These are phyloP conservation scores for Auxenochlorella pyrenoidosa DNA, from an alignment of 139 green algal species.

Conservation along the genomic window DNA sequence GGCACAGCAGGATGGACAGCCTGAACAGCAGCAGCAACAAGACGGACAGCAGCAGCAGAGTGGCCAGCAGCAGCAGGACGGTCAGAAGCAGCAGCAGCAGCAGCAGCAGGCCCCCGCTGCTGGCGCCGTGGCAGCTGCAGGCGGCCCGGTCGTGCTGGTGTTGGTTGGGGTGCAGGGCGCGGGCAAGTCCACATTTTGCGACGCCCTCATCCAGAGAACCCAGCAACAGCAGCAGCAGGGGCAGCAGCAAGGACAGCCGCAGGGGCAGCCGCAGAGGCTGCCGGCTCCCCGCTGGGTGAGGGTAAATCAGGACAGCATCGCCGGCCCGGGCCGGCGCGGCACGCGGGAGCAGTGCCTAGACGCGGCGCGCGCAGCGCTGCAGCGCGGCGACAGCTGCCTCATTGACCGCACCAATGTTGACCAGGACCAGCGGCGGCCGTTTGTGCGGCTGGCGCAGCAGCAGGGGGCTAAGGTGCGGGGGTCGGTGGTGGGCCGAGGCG, in stretches of 20 bases:
- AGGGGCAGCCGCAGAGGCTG: background rate
- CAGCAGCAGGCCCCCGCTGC: background rate
- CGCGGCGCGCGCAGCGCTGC: conserved; percentile 52
- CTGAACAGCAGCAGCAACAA: background rate
- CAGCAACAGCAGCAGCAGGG: background rate
- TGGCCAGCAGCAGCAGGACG: no score
- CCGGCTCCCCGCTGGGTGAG: conserved; percentile 38
- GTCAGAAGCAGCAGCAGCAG: background rate
- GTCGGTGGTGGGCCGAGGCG: no score
- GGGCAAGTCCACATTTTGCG: conserved; percentile 79
- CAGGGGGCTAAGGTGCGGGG: conserved; percentile 11
- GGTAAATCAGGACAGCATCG: conserved; percentile 69
- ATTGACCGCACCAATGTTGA: conserved; percentile 79
- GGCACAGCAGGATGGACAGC: no score
- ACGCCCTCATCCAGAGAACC: conserved; percentile 34
- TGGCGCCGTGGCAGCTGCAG: background rate
- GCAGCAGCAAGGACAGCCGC: background rate
- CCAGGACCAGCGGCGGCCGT: conserved; percentile 67
- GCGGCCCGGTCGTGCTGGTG: conserved; percentile 41
- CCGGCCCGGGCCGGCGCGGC: conserved; percentile 50
- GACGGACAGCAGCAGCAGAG: no score
- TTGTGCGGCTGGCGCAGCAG: conserved; percentile 59
- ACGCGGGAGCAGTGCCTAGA: conserved; percentile 71
- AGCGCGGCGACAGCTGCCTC: conserved; percentile 46
- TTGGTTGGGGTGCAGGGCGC: conserved; percentile 49